Evolutionary conservation across 306 rosid genomes (phyloP).

Genomic region (Sicyos baderoa): DNA sequence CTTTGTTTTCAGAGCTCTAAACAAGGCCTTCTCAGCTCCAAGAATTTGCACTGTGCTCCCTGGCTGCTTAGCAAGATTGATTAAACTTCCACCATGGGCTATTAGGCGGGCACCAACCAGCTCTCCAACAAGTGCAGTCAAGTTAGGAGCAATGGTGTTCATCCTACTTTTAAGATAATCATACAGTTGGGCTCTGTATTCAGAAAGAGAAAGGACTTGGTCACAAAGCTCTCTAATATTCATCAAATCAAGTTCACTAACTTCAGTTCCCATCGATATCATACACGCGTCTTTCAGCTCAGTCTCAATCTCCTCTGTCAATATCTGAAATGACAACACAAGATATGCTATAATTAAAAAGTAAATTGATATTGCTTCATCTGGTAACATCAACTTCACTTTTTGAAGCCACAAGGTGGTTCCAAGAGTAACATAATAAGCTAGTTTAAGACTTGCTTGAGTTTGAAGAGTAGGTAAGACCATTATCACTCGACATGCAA

Average conservation of each 20-base stretch:
- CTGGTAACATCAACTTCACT: background rate
- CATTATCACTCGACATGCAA: background rate
- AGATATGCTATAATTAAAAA: background rate
- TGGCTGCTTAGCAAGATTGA: conserved; percentile 95
- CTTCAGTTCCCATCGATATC: conserved; percentile 96
- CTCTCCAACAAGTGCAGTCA: conserved; percentile 90
- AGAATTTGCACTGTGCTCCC: conserved; percentile 93
- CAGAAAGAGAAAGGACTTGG: conserved; percentile 80
- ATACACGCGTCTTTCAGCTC: conserved; percentile 71
- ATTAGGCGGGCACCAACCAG: conserved; percentile 98
- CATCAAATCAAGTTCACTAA: conserved; percentile 76
- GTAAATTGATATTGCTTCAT: background rate
- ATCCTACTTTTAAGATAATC: conserved; percentile 84
- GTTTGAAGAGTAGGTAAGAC: background rate
- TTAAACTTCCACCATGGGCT: conserved; percentile 83
- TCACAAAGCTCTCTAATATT: conserved; percentile 80
- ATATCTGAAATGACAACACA: conserved; percentile 34
- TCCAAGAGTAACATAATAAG: background rate
- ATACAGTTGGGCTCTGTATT: conserved; percentile 75
- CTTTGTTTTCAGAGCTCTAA: conserved; percentile 83
- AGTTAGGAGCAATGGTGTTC: conserved; percentile 88
- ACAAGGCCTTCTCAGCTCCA: conserved; percentile 94
- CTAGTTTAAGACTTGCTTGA: background rate
- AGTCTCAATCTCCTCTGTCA: conserved; percentile 68
- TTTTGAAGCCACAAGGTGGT: background rate